phyloP scores from a whole-genome alignment of 2,329 filamentous ascomycete species.

The Penicillium sp. region DNA sequence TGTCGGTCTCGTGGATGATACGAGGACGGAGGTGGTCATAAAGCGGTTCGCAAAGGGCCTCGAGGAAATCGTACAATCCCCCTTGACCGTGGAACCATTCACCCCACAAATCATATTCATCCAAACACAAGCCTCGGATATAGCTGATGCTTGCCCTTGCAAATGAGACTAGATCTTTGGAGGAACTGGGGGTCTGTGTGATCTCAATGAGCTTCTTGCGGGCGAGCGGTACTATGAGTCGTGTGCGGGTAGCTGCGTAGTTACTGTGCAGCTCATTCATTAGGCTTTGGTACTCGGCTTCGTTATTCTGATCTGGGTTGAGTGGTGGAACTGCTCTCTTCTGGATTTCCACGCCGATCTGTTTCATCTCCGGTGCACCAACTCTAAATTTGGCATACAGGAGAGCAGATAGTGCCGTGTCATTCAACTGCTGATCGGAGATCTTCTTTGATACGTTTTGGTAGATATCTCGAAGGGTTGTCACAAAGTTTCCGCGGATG shows the following conservation, averaged over 20 bases:
- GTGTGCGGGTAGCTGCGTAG: conserved; percentile 62
- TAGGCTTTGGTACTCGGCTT: conserved; percentile 68
- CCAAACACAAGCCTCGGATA: conserved; percentile 66
- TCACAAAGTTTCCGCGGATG: conserved; percentile 69
- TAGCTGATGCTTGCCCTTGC: conserved; percentile 68
- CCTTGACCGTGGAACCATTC: conserved; percentile 69
- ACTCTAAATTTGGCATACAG: conserved; percentile 74
- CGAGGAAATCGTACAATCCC: conserved; percentile 68
- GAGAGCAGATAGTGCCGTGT: conserved; percentile 72
- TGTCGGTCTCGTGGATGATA: conserved; percentile 69
- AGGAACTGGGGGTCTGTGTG: conserved; percentile 62
- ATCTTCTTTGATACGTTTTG: conserved; percentile 66
- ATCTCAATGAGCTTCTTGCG: conserved; percentile 63
- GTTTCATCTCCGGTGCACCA: conserved; percentile 67
- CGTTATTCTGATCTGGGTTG: conserved; percentile 61
- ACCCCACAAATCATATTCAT: conserved; percentile 70
- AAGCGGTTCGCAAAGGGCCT: conserved; percentile 68
- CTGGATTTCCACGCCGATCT: conserved; percentile 69
- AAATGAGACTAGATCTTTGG: conserved; percentile 67
- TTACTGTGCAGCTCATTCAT: conserved; percentile 69
- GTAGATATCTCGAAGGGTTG: conserved; percentile 64
- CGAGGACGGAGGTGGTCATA: conserved; percentile 68
- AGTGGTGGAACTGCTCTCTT: conserved; percentile 65
- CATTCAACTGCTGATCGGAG: conserved; percentile 69
- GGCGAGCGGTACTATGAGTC: conserved; percentile 65